Evolutionary conservation across 208 protist genomes (phyloP).

Genomic region (Acanthamoeba healyi): DNA sequence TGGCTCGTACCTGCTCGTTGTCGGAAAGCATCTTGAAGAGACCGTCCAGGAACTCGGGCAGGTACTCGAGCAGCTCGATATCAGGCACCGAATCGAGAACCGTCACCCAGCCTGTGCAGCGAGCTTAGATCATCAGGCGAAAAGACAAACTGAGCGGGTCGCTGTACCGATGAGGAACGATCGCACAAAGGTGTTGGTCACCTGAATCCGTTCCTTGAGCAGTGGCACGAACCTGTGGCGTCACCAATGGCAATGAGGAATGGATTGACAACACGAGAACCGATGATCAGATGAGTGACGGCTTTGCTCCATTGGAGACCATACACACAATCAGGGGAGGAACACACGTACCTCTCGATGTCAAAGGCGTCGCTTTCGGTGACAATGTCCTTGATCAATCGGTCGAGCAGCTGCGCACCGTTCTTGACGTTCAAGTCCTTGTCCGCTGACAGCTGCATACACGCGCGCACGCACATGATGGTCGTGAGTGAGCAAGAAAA

Average conservation of each 20-base stretch:
- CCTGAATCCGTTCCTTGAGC: slow-evolving; percentile 13
- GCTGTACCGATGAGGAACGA: background rate
- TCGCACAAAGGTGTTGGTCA: slow-evolving; percentile 2
- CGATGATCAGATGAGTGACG: too few species aligned
- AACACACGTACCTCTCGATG: slow-evolving; percentile 83
- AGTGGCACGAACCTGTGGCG: background rate
- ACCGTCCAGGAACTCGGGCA: slow-evolving; percentile 89
- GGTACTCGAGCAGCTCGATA: slow-evolving; percentile 91
- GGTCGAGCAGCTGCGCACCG: slow-evolving; percentile 90
- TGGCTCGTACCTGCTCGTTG: background rate
- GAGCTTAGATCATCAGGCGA: too few species aligned
- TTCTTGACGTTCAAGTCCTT: slow-evolving; percentile 90
- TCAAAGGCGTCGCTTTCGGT: slow-evolving; percentile 88
- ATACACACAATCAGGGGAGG: background rate
- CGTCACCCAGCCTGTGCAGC: slow-evolving; percentile 88
- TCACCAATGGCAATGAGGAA: too few species aligned
- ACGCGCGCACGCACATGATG: background rate
- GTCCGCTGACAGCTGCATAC: slow-evolving; percentile 88
- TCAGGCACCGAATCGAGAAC: slow-evolving; percentile 92
- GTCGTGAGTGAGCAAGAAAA: too few species aligned
- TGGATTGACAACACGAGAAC: too few species aligned
- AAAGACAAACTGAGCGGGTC: background rate
- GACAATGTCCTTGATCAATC: slow-evolving; percentile 91
- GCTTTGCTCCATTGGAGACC: too few species aligned
- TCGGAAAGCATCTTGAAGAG: slow-evolving; percentile 88